Conservation (phyloP, 73 alveolate species). For the Tetrahymena thermophila region DNA sequence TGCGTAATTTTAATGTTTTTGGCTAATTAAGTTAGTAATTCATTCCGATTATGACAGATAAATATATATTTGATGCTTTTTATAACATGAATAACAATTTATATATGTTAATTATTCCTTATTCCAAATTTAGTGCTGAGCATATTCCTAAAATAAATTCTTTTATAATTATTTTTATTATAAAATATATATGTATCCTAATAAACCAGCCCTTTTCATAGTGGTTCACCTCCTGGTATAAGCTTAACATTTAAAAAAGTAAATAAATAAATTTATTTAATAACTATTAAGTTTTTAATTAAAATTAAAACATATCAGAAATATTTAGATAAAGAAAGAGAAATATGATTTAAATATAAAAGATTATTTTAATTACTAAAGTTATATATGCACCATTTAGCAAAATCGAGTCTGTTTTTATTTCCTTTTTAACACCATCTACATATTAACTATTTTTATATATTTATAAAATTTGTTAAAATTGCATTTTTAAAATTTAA, state of each 20-base stretch:
- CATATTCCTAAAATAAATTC: background rate
- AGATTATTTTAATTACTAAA: background rate
- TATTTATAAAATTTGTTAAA: too few relatives aligned
- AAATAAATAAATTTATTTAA: background rate
- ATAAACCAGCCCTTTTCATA: background rate
- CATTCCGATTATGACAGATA: background rate
- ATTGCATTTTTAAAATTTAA: too few relatives aligned
- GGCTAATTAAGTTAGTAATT: background rate
- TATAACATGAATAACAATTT: too few relatives aligned
- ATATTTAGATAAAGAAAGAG: background rate
- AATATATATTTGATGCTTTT: background rate
- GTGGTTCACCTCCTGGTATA: background rate
- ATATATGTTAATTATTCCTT: background rate
- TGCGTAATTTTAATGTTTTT: background rate
- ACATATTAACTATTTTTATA: background rate
- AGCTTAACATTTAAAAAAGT: background rate
- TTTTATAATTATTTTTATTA: background rate
- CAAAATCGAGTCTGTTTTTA: constrained; percentile 16
- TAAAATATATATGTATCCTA: background rate
- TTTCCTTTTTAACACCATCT: constrained; percentile 14
- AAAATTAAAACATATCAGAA: background rate
- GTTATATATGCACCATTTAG: constrained; percentile 22
- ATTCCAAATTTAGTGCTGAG: background rate
- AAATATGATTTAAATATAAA: background rate
- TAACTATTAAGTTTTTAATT: background rate